These are phyloP conservation scores for Triticum monococcum DNA, from an alignment of 176 grass and related monocot genomes.

Conservation along the genomic window DNA sequence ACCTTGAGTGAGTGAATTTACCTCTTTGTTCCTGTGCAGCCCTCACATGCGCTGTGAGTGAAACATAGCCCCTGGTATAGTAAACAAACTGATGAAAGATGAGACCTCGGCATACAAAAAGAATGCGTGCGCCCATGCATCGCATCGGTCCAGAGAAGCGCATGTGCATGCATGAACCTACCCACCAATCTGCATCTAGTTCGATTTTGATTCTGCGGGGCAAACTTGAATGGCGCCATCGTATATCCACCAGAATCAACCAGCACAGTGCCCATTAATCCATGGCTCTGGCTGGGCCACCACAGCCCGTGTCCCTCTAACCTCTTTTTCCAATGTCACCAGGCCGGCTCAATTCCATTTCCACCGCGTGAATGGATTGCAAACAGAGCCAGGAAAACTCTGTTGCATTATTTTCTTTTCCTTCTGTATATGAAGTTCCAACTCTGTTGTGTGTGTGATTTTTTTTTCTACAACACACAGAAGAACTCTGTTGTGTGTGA, in stretches of 20 bases:
- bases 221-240: not conserved
- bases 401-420: too few species aligned
- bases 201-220: not conserved
- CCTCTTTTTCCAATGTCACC: not conserved
- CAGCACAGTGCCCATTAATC: not conserved
- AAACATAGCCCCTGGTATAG: too few species aligned
- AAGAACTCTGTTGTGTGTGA: not conserved
- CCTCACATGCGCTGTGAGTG: too few species aligned
- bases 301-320: not conserved
- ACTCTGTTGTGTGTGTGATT: too few species aligned
- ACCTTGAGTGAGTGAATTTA: too few species aligned
- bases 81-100: not conserved
- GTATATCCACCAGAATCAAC: slow-evolving; percentile 13
- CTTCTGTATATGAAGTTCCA: too few species aligned
- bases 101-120: not conserved
- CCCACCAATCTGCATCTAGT: not conserved
- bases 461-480: too few species aligned
- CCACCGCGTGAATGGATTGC: too few species aligned
- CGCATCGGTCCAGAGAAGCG: not conserved
- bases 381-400: too few species aligned
- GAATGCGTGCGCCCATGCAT: not conserved
- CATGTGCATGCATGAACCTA: not conserved
- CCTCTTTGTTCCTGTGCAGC: too few species aligned
- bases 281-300: not conserved
- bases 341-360: not conserved